Evolutionary conservation across 1,139 yeast species (phyloP).

Genomic region (Magnusiomyces clavatus): DNA sequence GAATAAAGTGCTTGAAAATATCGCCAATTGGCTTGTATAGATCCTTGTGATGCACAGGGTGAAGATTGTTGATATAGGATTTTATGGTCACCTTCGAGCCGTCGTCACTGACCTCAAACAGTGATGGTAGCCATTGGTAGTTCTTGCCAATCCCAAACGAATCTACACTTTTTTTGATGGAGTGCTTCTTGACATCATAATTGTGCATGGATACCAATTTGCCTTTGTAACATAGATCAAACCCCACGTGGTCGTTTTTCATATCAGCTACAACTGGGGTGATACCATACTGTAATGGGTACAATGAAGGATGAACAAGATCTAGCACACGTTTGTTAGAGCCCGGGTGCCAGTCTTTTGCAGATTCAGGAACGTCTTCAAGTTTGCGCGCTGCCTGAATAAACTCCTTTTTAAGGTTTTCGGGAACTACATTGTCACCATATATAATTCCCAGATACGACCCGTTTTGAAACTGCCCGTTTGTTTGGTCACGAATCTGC

Average conservation of each 20-base stretch:
- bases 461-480: slow-evolving; percentile 11
- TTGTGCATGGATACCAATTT: neutral
- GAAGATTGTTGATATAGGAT: slow-evolving; percentile 36
- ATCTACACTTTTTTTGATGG: neutral
- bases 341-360: slow-evolving; percentile 37
- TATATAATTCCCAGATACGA: slow-evolving; percentile 10
- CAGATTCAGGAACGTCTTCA: slow-evolving; percentile 50
- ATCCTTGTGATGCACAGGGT: slow-evolving; percentile 25
- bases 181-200: too few species aligned
- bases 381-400: slow-evolving; percentile 7
- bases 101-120: slow-evolving; percentile 11
- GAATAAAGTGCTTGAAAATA: slow-evolving; percentile 28
- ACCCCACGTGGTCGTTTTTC: slow-evolving; percentile 3
- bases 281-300: slow-evolving; percentile 34
- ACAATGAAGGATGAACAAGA: slow-evolving; percentile 40
- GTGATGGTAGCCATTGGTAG: slow-evolving; percentile 13
- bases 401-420: slow-evolving; percentile 14
- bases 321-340: slow-evolving; percentile 36
- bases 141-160: neutral
- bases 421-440: slow-evolving; percentile 16
- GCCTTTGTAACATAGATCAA: neutral
- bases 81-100: slow-evolving; percentile 15
- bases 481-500: slow-evolving; percentile 6
- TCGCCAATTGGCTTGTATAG: slow-evolving; percentile 28
- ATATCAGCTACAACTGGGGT: slow-evolving; percentile 26